These are phyloP conservation scores for Geosmithia putterillii DNA, from an alignment of 2,329 filamentous ascomycete species.

Conservation along the genomic window DNA sequence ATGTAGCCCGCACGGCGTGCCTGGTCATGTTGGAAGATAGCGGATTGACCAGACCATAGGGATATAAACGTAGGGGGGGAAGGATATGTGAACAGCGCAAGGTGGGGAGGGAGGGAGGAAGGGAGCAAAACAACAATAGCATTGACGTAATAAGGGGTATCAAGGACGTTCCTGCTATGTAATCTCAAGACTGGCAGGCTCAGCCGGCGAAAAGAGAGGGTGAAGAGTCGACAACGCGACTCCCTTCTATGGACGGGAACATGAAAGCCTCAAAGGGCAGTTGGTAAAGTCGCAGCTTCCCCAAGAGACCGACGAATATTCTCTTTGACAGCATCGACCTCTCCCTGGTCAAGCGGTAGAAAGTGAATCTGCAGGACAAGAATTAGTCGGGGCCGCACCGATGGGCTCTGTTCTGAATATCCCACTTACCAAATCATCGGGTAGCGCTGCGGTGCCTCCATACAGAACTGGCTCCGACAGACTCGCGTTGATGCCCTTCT, in stretches of 20 bases:
- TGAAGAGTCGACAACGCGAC: not conserved
- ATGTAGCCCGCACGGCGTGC: not conserved
- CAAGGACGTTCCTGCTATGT: not conserved
- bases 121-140: not conserved
- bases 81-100: not conserved
- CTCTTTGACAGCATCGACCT: slow-evolving; percentile 45
- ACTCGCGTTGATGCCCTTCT: slow-evolving; percentile 64
- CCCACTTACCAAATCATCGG: slow-evolving; percentile 59
- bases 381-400: not conserved
- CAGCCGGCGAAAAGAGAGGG: not conserved
- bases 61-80: not conserved
- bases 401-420: not conserved
- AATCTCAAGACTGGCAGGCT: not conserved
- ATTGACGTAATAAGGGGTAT: not conserved
- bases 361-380: slow-evolving; percentile 45
- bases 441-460: slow-evolving; percentile 43
- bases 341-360: slow-evolving; percentile 46
- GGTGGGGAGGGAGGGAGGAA: not conserved
- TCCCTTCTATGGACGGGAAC: not conserved
- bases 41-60: not conserved
- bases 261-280: not conserved
- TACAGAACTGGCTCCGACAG: slow-evolving; percentile 70
- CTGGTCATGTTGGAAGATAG: not conserved
- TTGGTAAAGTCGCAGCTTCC: slow-evolving; percentile 3
- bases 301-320: slow-evolving; percentile 42